These are phyloP conservation scores for Wallacemonas sp. DNA, from an alignment of 208 protist genomes.

Conservation along the genomic window DNA sequence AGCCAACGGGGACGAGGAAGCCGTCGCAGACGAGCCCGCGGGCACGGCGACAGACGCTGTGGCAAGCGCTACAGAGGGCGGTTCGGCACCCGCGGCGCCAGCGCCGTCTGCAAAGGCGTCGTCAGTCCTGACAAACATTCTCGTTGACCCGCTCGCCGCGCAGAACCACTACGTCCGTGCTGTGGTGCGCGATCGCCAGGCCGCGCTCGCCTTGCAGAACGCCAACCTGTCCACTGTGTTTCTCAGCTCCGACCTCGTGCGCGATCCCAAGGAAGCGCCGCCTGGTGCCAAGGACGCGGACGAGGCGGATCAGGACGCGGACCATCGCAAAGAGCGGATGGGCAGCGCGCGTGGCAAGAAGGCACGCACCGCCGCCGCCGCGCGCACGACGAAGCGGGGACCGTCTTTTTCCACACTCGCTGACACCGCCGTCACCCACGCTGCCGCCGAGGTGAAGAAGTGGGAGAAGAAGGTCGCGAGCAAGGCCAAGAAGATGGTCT, in stretches of 20 bases:
- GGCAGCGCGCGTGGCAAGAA: background rate
- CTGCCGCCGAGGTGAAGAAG: background rate
- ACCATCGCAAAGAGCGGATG: background rate
- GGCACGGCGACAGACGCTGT: background rate
- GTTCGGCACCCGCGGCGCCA: background rate
- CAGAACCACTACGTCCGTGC: slow-evolving; percentile 42
- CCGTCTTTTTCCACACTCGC: background rate
- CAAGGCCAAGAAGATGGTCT: slow-evolving; percentile 6
- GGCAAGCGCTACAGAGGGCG: background rate
- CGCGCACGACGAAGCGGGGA: background rate
- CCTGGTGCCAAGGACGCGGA: slow-evolving; percentile 16
- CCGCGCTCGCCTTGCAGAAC: slow-evolving; percentile 62
- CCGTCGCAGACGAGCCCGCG: background rate
- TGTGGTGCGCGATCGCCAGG: slow-evolving; percentile 50
- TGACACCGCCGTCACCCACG: background rate
- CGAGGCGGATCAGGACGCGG: background rate
- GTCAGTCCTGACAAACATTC: slow-evolving; percentile 13
- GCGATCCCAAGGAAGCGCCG: slow-evolving; percentile 26
- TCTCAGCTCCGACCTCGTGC: slow-evolving; percentile 57
- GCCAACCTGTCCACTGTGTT: slow-evolving; percentile 78
- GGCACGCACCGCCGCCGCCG: too few relatives aligned
- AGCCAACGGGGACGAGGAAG: background rate
- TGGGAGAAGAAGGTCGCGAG: slow-evolving; percentile 3
- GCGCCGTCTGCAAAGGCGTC: background rate
- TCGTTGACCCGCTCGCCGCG: slow-evolving; percentile 46